Conservation (phyloP, 257 asterid species). For the Ilex aquifolium region DNA sequence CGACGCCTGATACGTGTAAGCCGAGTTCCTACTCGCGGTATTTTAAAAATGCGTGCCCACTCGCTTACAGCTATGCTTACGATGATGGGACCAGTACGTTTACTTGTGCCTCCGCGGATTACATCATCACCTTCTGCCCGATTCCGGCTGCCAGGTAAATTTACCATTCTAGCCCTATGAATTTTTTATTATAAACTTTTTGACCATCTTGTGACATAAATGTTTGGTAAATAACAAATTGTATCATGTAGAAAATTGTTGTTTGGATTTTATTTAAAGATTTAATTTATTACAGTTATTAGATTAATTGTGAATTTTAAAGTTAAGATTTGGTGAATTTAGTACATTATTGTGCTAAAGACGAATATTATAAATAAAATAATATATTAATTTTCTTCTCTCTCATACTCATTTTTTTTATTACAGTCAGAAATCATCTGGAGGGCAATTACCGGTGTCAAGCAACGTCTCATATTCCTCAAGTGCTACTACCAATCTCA, state of each 20-base stretch:
- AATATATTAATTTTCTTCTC: too few relatives aligned
- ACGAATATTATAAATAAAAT: too few relatives aligned
- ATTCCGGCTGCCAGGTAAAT: constrained; percentile 31
- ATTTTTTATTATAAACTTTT: too few relatives aligned
- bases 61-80: constrained; percentile 47
- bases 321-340: too few relatives aligned
- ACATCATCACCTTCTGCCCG: constrained; percentile 38
- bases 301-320: too few relatives aligned
- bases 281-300: too few relatives aligned
- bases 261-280: too few relatives aligned
- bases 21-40: constrained; percentile 27
- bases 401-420: neutral
- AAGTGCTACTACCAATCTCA: constrained; percentile 6
- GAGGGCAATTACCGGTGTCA: constrained; percentile 24
- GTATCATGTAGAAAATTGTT: too few relatives aligned
- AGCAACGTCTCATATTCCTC: constrained; percentile 30
- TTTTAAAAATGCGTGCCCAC: constrained; percentile 41
- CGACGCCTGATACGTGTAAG: constrained; percentile 32
- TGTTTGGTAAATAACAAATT: too few relatives aligned
- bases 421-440: constrained; percentile 57
- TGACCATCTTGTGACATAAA: too few relatives aligned
- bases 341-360: too few relatives aligned
- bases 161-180: too few relatives aligned
- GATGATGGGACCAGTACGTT: constrained; percentile 43
- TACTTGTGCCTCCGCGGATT: constrained; percentile 41